A percentile compares a stretch with the other conserved stretches of the same genome.
Evolutionary conservation across 306 rosid species (phyloP).

Genomic region (Pueraria montana): DNA sequence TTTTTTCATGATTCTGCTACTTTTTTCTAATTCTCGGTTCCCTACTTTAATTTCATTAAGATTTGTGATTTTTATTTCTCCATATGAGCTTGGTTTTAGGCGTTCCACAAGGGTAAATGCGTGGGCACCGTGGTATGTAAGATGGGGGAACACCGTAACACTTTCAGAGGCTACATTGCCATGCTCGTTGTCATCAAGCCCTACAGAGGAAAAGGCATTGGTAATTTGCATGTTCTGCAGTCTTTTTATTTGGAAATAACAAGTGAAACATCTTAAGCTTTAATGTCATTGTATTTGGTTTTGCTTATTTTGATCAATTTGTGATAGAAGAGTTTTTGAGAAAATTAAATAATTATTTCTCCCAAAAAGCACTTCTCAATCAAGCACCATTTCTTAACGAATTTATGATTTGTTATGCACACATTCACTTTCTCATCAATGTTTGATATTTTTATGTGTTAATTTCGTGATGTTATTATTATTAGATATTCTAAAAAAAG

Average conservation of each 20-base stretch:
- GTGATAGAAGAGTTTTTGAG: not conserved
- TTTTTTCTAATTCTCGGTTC: not conserved
- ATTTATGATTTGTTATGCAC: not conserved
- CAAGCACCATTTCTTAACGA: not conserved
- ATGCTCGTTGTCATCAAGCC: constrained; percentile 95
- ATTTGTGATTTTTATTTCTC: not conserved
- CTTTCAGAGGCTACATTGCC: constrained; percentile 94
- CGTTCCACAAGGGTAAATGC: constrained; percentile 86
- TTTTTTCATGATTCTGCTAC: not conserved
- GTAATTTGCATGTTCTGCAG: constrained; percentile 44
- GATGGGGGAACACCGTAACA: constrained; percentile 93
- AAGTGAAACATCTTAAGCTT: not conserved
- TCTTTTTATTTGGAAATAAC: not conserved
- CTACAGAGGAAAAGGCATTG: constrained; percentile 92
- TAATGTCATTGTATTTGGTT: not conserved
- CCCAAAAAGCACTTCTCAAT: not conserved
- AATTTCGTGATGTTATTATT: constrained; percentile 31
- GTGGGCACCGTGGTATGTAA: constrained; percentile 98
- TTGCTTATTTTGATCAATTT: not conserved
- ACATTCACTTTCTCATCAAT: not conserved
- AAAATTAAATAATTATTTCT: not conserved
- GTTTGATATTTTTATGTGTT: not conserved
- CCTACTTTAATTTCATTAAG: not conserved
- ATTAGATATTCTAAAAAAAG: not conserved
- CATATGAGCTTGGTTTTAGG: constrained; percentile 53